Percentiles rank a stretch among this genome's conserved stretches.
Conservation (phyloP, 257 asterid species). For the Schizonepeta tenuifolia region DNA sequence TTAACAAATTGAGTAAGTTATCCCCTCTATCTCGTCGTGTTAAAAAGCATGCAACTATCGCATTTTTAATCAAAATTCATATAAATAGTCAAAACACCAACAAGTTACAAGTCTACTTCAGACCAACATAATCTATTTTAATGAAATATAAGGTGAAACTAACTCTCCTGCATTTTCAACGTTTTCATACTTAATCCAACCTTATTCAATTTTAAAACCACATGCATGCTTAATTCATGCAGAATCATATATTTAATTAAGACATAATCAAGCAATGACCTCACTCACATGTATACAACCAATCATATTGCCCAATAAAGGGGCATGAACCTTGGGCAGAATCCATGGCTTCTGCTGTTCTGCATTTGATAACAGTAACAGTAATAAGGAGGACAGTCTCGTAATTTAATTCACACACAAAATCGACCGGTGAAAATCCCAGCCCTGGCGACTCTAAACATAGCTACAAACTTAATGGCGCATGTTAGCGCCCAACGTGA, state of each 20-base stretch:
- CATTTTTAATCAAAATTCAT: conserved; percentile 20
- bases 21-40: conserved; percentile 16
- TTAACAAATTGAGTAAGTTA: conserved; percentile 29
- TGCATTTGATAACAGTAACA: too few relatives aligned
- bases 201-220: conserved; percentile 22
- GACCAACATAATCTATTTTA: conserved; percentile 32
- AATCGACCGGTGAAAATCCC: conserved; percentile 23
- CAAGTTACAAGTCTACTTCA: conserved; percentile 38
- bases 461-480: conserved; percentile 12
- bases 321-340: too few relatives aligned
- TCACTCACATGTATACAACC: too few relatives aligned
- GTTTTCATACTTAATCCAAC: conserved; percentile 46
- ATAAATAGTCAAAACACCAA: conserved; percentile 31
- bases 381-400: conserved; percentile 30
- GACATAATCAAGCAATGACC: too few relatives aligned
- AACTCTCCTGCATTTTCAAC: conserved; percentile 47
- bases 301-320: too few relatives aligned
- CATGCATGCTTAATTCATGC: not conserved
- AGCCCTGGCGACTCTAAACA: conserved; percentile 19
- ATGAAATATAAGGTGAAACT: conserved; percentile 46
- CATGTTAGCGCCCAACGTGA: not conserved
- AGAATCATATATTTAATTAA: too few relatives aligned
- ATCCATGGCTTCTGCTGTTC: too few relatives aligned
- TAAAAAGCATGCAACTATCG: conserved; percentile 23
- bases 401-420: conserved; percentile 35